Conservation (phyloP, 306 rosid genomes). For the Prunus kanzakura region DNA sequence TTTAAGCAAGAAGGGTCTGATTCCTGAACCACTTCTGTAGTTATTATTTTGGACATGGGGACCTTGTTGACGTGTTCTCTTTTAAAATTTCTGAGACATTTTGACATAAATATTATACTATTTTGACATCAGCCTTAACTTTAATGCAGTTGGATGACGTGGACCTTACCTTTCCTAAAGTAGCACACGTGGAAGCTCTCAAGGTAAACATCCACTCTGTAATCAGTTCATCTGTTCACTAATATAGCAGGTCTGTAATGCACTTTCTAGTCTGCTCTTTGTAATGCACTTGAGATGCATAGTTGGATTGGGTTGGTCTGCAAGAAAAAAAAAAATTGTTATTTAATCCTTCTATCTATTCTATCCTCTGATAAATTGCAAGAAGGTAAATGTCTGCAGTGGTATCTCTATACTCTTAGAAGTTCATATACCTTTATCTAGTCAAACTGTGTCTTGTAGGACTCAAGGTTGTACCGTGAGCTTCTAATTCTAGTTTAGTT, state of each 20-base stretch:
- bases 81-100: slow-evolving; percentile 16
- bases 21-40: slow-evolving; percentile 7
- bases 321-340: neutral
- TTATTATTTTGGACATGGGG: slow-evolving; percentile 10
- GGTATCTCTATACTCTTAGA: neutral
- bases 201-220: slow-evolving; percentile 42
- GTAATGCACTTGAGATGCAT: neutral
- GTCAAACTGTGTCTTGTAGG: neutral
- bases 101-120: neutral
- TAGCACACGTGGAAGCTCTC: slow-evolving; percentile 40
- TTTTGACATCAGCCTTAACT: slow-evolving; percentile 15
- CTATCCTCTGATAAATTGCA: neutral
- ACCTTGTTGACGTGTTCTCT: slow-evolving; percentile 6
- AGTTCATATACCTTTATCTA: neutral
- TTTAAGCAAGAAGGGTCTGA: slow-evolving; percentile 11
- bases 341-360: neutral
- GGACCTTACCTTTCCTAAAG: slow-evolving; percentile 57
- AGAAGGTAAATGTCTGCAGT: neutral
- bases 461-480: neutral
- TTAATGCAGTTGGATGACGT: slow-evolving; percentile 56
- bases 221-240: neutral
- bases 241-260: neutral
- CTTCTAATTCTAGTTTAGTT: neutral
- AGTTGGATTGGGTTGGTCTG: neutral
- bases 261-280: neutral